Percentiles rank a stretch among this genome's conserved stretches.
Evolutionary conservation across 2,329 filamentous ascomycete genomes (phyloP).

Genomic region (Aspergillus calidoustus): DNA sequence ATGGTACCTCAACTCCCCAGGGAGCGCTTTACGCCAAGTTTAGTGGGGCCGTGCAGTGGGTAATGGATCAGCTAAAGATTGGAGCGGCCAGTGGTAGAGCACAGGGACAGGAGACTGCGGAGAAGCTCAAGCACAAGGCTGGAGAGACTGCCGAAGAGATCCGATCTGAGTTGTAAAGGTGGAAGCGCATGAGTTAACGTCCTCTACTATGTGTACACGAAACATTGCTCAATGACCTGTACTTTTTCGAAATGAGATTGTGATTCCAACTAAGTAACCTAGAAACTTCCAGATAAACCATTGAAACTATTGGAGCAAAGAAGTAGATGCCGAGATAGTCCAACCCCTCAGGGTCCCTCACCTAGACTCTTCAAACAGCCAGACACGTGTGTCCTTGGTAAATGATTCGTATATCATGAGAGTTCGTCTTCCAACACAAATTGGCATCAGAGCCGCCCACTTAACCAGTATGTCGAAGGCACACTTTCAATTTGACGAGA

Average conservation of each 20-base stretch:
- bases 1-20: constrained; percentile 70
- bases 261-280: neutral
- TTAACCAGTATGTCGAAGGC: too few relatives aligned
- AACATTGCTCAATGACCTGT: constrained; percentile 7
- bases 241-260: constrained; percentile 3
- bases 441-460: too few relatives aligned
- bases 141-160: constrained; percentile 55
- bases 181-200: constrained; percentile 1
- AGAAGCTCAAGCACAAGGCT: constrained; percentile 49
- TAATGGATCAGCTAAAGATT: constrained; percentile 54
- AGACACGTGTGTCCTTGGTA: too few relatives aligned
- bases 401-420: neutral
- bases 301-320: too few relatives aligned
- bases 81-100: constrained; percentile 53
- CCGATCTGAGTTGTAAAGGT: constrained; percentile 37
- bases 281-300: neutral
- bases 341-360: too few relatives aligned
- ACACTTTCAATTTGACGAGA: too few relatives aligned
- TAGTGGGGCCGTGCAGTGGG: constrained; percentile 51
- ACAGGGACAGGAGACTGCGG: constrained; percentile 53
- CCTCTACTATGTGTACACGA: constrained; percentile 10
- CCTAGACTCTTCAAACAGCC: too few relatives aligned
- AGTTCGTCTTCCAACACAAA: too few relatives aligned
- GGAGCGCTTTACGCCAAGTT: constrained; percentile 70
- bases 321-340: neutral